Evolutionary conservation across 2,329 filamentous ascomycete genomes (phyloP).

Genomic region (Diplodia corticola): DNA sequence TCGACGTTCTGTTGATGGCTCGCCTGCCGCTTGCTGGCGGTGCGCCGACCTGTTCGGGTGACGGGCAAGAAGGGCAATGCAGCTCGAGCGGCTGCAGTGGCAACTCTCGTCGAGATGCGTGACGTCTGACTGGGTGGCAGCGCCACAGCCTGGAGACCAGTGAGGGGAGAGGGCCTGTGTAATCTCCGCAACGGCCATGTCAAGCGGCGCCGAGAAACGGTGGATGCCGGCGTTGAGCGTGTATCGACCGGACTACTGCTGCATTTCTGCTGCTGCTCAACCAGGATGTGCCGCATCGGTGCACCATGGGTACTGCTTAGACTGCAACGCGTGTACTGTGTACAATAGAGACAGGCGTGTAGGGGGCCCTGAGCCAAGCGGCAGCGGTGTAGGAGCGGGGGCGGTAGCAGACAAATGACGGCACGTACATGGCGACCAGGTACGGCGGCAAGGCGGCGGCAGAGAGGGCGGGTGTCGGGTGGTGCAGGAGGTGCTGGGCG

Average conservation of each 20-base stretch:
- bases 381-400: neutral
- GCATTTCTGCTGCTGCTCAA: too few relatives aligned
- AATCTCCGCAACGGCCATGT: conserved; percentile 13
- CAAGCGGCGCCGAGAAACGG: neutral
- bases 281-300: neutral
- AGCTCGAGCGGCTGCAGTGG: neutral
- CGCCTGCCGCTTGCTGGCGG: neutral
- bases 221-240: neutral
- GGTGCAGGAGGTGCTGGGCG: neutral
- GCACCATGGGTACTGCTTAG: neutral
- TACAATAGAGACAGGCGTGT: neutral
- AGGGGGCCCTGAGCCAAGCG: conserved; percentile 3
- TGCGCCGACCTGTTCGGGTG: neutral
- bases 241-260: neutral
- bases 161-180: conserved; percentile 2
- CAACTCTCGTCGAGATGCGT: neutral
- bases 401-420: conserved; percentile 5
- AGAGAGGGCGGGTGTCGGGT: neutral
- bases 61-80: neutral
- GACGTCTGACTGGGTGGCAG: neutral
- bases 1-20: neutral
- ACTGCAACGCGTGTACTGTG: neutral
- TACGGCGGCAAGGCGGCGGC: neutral
- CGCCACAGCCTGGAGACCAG: neutral
- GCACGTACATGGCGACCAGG: neutral